Evolutionary conservation across 1,139 yeast species (phyloP).

Genomic region (Candida mesenterica): DNA sequence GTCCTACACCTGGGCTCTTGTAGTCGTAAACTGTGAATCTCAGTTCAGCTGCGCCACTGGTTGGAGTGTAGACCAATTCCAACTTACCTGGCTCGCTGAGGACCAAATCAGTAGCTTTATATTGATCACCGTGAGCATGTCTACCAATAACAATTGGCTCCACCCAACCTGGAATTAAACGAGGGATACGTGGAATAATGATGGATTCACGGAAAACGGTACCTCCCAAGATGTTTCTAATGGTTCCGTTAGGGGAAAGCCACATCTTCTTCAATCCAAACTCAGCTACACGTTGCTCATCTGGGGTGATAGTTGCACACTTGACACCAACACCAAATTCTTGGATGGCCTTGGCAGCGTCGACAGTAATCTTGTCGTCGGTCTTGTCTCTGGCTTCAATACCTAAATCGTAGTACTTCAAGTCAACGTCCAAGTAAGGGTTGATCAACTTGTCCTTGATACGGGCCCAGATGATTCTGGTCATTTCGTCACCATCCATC

Average conservation of each 20-base stretch:
- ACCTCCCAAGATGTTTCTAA: slow-evolving; percentile 91
- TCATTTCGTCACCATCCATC: slow-evolving; percentile 96
- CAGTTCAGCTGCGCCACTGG: slow-evolving; percentile 57
- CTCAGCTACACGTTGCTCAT: slow-evolving; percentile 91
- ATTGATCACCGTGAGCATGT: slow-evolving; percentile 97
- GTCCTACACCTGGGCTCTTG: slow-evolving; percentile 77
- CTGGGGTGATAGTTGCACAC: slow-evolving; percentile 99
- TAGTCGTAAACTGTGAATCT: slow-evolving; percentile 68
- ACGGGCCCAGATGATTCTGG: slow-evolving; percentile 86
- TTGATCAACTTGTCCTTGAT: slow-evolving; percentile 78
- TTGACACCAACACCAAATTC: slow-evolving; percentile 91
- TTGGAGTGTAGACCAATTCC: slow-evolving; percentile 76
- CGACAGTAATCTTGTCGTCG: slow-evolving; percentile 81
- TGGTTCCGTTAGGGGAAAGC: slow-evolving; percentile 96
- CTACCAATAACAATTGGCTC: slow-evolving; percentile 94
- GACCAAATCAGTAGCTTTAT: slow-evolving; percentile 85
- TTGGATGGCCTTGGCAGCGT: slow-evolving; percentile 87
- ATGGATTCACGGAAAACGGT: slow-evolving; percentile 97
- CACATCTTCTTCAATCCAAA: slow-evolving; percentile 92
- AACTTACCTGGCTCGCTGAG: slow-evolving; percentile 78
- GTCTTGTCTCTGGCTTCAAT: slow-evolving; percentile 84
- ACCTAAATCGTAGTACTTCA: slow-evolving; percentile 89
- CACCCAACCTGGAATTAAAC: slow-evolving; percentile 91
- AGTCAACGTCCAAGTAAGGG: slow-evolving; percentile 83
- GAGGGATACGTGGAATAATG: slow-evolving; percentile 83